Conservation (phyloP, 495 filamentous ascomycete species). For the Penicillium diatomitis region DNA sequence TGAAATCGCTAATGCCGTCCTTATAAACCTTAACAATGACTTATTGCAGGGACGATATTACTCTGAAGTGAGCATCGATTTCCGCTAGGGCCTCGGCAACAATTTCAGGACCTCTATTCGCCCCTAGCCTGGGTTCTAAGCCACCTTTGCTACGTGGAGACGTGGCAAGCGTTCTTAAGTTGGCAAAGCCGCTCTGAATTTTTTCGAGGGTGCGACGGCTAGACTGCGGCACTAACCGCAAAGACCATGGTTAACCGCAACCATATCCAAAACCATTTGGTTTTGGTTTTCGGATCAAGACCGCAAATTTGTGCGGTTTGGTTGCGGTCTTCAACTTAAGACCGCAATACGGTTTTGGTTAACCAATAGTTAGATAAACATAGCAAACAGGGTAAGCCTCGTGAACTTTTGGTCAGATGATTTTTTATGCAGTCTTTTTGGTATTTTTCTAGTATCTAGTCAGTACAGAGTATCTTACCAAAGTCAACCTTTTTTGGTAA, state of each 20-base stretch:
- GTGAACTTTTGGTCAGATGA: no score
- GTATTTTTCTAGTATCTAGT: no score
- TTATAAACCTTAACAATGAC: neutral
- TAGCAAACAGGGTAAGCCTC: no score
- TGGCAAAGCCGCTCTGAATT: neutral
- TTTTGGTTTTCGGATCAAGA: neutral
- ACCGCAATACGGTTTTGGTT: neutral
- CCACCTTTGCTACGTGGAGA: neutral
- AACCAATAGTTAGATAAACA: neutral
- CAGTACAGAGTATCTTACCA: no score
- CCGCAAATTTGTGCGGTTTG: neutral
- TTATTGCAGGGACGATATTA: neutral
- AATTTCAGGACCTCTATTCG: neutral
- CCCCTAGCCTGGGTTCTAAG: neutral
- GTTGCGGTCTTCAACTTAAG: no score
- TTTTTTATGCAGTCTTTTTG: no score
- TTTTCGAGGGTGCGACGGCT: neutral
- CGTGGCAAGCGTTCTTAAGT: neutral
- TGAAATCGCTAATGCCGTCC: neutral
- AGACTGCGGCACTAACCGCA: neutral
- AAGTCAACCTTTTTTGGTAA: no score
- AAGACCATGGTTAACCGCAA: neutral
- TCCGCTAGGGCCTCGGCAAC: neutral
- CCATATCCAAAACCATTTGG: neutral
- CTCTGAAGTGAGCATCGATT: neutral